Percentiles rank a stretch among this genome's conserved stretches.
These are phyloP conservation scores for Mitragyna speciosa DNA, from an alignment of 257 asterid species.

Conservation along the genomic window DNA sequence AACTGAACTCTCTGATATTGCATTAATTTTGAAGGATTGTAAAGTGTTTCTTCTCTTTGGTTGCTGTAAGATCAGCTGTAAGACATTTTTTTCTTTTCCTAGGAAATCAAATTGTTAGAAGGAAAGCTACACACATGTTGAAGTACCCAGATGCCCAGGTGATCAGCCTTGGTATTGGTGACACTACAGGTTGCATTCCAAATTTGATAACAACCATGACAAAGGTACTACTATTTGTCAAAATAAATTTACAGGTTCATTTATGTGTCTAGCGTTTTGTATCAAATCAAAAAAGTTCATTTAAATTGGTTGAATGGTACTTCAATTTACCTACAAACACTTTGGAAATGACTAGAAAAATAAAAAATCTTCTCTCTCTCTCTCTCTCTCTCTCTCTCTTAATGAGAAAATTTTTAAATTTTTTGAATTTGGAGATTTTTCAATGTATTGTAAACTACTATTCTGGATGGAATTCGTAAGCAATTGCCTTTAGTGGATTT, in stretches of 20 bases:
- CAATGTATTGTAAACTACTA: background rate
- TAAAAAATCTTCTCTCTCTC: background rate
- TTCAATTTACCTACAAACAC: background rate
- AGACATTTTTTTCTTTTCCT: slow-evolving; percentile 9
- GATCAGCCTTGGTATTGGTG: slow-evolving; percentile 97
- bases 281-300: background rate
- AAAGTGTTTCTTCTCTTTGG: background rate
- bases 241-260: slow-evolving; percentile 1
- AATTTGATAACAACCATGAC: slow-evolving; percentile 87
- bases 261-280: background rate
- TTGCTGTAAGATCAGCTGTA: background rate
- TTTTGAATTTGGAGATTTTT: background rate
- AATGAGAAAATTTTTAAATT: background rate
- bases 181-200: slow-evolving; percentile 96
- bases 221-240: slow-evolving; percentile 44
- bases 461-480: no score
- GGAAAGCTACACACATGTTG: slow-evolving; percentile 70
- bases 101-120: slow-evolving; percentile 65
- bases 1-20: background rate
- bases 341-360: background rate
- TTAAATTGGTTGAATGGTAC: background rate
- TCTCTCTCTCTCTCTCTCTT: background rate
- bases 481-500: background rate
- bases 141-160: slow-evolving; percentile 86
- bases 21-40: background rate